Conservation (phyloP, 2,329 filamentous ascomycete species). For the Aspergillus cejpii region DNA sequence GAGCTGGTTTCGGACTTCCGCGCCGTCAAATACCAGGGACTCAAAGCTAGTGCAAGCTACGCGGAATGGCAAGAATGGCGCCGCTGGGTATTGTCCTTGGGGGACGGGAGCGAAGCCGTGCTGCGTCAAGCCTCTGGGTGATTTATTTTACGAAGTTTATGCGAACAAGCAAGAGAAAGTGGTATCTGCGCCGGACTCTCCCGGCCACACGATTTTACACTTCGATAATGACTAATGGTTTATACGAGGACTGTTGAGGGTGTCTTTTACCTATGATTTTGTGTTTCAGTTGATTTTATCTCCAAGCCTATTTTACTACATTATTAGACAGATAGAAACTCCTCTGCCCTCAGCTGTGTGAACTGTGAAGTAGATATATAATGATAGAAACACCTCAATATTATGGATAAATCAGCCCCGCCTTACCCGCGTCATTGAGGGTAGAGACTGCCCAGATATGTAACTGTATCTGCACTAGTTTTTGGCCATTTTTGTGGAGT, state of each 20-base stretch:
- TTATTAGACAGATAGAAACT: not conserved
- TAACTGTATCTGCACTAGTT: too few relatives aligned
- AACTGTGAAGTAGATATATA: too few relatives aligned
- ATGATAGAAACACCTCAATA: too few relatives aligned
- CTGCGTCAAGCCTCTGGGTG: slow-evolving; percentile 2
- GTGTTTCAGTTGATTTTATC: not conserved
- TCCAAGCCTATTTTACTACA: not conserved
- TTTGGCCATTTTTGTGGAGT: too few relatives aligned
- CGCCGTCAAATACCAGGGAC: slow-evolving; percentile 79
- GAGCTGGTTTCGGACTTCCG: slow-evolving; percentile 65
- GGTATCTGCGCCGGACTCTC: not conserved
- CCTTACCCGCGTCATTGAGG: too few relatives aligned
- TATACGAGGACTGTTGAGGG: not conserved
- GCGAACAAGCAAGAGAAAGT: not conserved
- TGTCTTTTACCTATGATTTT: not conserved
- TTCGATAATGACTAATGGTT: not conserved
- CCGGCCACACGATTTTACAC: not conserved
- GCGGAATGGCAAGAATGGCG: slow-evolving; percentile 72
- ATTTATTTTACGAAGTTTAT: not conserved
- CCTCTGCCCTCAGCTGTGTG: not conserved
- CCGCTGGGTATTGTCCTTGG: slow-evolving; percentile 54
- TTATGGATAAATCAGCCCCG: too few relatives aligned
- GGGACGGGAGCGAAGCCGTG: slow-evolving; percentile 25
- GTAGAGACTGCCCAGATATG: too few relatives aligned
- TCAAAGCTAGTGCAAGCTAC: slow-evolving; percentile 65